Evolutionary conservation across 2,329 filamentous ascomycete species (phyloP).

Genomic region (Helicocarpus griseus): DNA sequence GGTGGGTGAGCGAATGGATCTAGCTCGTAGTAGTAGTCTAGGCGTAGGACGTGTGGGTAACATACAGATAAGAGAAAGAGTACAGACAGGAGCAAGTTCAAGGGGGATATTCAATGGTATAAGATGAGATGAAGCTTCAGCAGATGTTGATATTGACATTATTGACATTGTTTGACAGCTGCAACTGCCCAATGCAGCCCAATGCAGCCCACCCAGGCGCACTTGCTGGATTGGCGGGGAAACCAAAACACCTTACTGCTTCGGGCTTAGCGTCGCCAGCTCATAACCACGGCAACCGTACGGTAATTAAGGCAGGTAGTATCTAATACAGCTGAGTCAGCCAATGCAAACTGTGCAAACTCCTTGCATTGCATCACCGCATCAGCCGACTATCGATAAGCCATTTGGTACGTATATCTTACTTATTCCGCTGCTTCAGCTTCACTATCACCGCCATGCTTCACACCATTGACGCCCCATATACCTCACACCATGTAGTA

Average conservation of each 20-base stretch:
- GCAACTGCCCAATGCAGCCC: no score
- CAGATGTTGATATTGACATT: not conserved
- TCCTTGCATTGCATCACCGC: not conserved
- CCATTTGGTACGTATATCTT: no score
- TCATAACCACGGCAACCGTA: conserved; percentile 31
- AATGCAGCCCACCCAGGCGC: conserved; percentile 7
- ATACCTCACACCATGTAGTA: not conserved
- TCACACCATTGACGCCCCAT: no score
- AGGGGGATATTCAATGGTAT: no score
- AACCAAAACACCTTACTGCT: conserved; percentile 31
- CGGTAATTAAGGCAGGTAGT: not conserved
- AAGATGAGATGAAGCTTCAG: no score
- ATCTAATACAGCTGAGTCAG: not conserved
- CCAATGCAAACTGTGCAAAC: conserved; percentile 1
- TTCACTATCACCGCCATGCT: no score
- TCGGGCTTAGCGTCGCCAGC: conserved; percentile 30
- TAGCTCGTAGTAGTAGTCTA: not conserved
- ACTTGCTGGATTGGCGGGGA: conserved; percentile 16
- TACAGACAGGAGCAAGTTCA: no score
- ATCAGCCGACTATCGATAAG: no score
- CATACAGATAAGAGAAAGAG: no score
- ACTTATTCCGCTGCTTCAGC: no score
- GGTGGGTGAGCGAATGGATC: not conserved
- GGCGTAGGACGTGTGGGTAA: no score
- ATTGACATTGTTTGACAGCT: no score